Base-by-base conservation (phyloP, 129 eudicot genomes). In the Heracleum sosnowskyi region DNA sequence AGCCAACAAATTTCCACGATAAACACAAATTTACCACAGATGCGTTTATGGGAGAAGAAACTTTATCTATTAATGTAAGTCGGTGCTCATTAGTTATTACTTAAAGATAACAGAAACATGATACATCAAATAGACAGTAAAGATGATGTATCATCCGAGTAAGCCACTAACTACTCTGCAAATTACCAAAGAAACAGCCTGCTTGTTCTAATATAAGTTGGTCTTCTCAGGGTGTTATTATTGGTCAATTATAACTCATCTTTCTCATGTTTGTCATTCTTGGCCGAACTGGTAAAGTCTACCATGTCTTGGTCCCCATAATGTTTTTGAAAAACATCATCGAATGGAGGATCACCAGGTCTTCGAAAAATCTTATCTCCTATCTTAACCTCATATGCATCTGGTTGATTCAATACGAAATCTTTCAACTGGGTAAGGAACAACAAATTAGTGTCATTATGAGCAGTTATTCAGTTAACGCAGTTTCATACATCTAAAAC, bases 361-460 rank as follows among this genome's bases (percentile, higher is more conserved):
- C 99, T 89, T 79, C 97, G 78, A 64, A 81, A 88, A 49, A 90
- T 82, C 77, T 84, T 87, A 69, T 96, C 97, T 35, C 97, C 99
- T 63, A 96, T 86, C 84, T 96, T 96, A 24, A 92, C 42, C 85
- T 96, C 99, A 76, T 96, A 96, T 41, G 99, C 99, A 74, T 96
- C 97, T 0, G 90, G 79, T 88, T 92, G 99, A 77, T 81, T 85
- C 77, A 91, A 79, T 84, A 91, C 39, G 75, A 93, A 93, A 5
- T 91, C 95, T 83, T 92, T 90, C 76, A 96, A 83, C 97, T 92
- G 83, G 77, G 60, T 31, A 47, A 82, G 64, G 64, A 24, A 57
- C 4, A n/a, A 57, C 29, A 57, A 57, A 57, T 7, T 57, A 8
- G 64, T 57, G 64, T 57, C 64, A 57, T 2, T 57, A n/a, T n/a